phyloP scores from a whole-genome alignment of 2,329 filamentous ascomycete genomes.

The Rhynchosporium agropyri region DNA sequence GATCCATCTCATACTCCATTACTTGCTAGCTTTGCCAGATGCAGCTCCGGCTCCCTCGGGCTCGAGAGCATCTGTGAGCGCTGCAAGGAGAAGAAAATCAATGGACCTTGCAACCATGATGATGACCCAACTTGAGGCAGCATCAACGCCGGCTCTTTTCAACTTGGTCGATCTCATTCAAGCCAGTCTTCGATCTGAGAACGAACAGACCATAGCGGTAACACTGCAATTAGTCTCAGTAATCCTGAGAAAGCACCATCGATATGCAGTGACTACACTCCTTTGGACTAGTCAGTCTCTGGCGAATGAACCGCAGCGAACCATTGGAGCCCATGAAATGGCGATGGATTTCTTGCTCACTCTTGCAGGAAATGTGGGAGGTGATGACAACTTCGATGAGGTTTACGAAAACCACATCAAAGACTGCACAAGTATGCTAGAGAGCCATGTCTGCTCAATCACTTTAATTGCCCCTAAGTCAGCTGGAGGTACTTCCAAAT shows the following conservation, averaged over 20 bases:
- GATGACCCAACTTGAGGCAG: conserved; percentile 71
- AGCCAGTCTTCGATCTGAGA: conserved; percentile 80
- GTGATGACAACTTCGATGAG: conserved; percentile 70
- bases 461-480: conserved; percentile 66
- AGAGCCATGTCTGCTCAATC: conserved; percentile 73
- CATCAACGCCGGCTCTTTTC: conserved; percentile 82
- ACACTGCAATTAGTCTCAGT: conserved; percentile 86
- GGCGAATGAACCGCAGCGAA: conserved; percentile 60
- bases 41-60: conserved; percentile 40
- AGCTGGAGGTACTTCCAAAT: conserved; percentile 57
- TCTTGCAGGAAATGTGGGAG: conserved; percentile 69
- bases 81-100: conserved; percentile 81
- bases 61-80: conserved; percentile 59
- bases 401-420: conserved; percentile 72
- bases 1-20: conserved; percentile 90
- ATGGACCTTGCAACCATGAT: conserved; percentile 83
- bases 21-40: conserved; percentile 81
- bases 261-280: conserved; percentile 78
- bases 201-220: conserved; percentile 85
- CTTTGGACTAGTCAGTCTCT: conserved; percentile 66
- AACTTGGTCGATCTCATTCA: conserved; percentile 90
- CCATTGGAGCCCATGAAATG: conserved; percentile 72
- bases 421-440: conserved; percentile 69
- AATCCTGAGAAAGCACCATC: conserved; percentile 84
- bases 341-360: conserved; percentile 73